phyloP scores from a whole-genome alignment of 2,329 filamentous ascomycete species.

The Trichoderma hamatum region DNA sequence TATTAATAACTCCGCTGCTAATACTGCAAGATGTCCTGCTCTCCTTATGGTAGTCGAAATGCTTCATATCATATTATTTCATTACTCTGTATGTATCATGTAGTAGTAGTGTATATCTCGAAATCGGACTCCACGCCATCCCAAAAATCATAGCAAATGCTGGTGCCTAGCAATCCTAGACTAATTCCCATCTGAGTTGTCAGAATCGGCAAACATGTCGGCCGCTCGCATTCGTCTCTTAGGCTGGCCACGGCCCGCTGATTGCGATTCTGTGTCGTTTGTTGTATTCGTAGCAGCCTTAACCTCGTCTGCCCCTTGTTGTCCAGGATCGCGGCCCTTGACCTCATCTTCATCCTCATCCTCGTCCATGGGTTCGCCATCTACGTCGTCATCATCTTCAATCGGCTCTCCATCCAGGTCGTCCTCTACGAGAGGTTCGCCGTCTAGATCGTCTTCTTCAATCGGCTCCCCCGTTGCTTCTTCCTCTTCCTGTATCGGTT shows the following conservation, averaged over 20 bases:
- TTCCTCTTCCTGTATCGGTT: slow-evolving; percentile 40
- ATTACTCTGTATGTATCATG: not conserved
- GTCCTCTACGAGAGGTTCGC: slow-evolving; percentile 44
- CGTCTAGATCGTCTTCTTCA: slow-evolving; percentile 54
- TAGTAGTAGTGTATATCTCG: not conserved
- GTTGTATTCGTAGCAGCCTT: slow-evolving; percentile 26
- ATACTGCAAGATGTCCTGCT: not conserved
- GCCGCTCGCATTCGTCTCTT: slow-evolving; percentile 73
- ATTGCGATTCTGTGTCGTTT: slow-evolving; percentile 16
- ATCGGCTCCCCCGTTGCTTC: slow-evolving; percentile 46
- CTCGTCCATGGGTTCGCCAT: slow-evolving; percentile 28
- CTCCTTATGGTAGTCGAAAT: not conserved
- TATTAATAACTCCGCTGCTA: not conserved
- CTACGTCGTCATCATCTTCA: slow-evolving; percentile 45
- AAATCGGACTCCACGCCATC: not conserved
- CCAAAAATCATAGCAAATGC: not conserved
- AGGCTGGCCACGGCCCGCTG: slow-evolving; percentile 37
- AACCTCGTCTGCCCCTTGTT: not conserved
- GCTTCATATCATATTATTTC: not conserved
- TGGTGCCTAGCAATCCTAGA: not conserved
- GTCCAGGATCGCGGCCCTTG: not conserved
- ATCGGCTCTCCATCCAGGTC: slow-evolving; percentile 47
- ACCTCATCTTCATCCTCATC: slow-evolving; percentile 40
- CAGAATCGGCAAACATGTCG: slow-evolving; percentile 86
- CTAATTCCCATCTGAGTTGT: slow-evolving; percentile 37